Evolutionary conservation across 2,329 filamentous ascomycete species (phyloP).

Genomic region (Aspergillus ochraceus): DNA sequence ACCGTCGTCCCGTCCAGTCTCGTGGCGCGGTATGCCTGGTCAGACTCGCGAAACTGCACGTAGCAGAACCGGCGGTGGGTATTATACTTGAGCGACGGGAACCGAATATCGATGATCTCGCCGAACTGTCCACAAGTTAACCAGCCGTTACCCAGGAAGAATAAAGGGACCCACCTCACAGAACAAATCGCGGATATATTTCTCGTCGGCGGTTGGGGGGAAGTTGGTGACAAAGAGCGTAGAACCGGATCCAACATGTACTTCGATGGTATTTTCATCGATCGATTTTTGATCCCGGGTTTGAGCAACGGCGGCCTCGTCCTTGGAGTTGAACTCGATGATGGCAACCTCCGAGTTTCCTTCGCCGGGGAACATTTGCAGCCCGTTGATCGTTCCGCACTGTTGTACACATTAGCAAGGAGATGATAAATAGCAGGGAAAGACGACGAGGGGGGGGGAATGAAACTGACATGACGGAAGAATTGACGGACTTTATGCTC

Average conservation of each 20-base stretch:
- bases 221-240: constrained; percentile 93
- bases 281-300: constrained; percentile 80
- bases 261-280: constrained; percentile 69
- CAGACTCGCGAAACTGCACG: constrained; percentile 74
- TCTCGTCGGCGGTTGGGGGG: constrained; percentile 56
- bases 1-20: constrained; percentile 70
- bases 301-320: constrained; percentile 79
- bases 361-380: constrained; percentile 66
- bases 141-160: neutral
- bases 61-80: constrained; percentile 92
- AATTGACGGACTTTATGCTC: constrained; percentile 80
- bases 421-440: neutral
- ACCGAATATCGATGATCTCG: constrained; percentile 79
- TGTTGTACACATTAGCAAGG: neutral
- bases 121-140: constrained; percentile 57
- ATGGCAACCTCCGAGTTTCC: constrained; percentile 67
- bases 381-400: constrained; percentile 78
- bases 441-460: neutral
- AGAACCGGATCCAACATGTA: constrained; percentile 72
- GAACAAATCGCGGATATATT: constrained; percentile 57
- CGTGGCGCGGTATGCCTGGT: constrained; percentile 70
- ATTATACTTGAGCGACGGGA: constrained; percentile 88
- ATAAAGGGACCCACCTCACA: constrained; percentile 44
- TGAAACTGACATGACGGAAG: constrained; percentile 67
- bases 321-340: constrained; percentile 78